Base-by-base conservation (phyloP, 495 filamentous ascomycete genomes). In the Chaetomidium leptoderma region DNA sequence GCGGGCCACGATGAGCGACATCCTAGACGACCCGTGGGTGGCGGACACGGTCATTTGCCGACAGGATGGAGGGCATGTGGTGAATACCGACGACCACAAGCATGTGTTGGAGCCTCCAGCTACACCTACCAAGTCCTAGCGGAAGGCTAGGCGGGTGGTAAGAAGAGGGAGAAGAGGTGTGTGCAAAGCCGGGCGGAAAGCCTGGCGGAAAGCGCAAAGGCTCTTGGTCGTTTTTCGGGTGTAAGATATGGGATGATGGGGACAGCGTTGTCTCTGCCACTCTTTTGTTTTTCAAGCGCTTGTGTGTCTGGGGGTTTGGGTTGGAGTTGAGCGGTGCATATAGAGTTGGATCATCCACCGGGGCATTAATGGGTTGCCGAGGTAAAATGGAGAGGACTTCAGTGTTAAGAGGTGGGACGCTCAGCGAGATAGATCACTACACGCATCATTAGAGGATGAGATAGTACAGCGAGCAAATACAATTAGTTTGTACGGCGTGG, bases 11-110 rank as follows among this genome's bases (percentile, higher is more conserved):
- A 82, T 97, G 71, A 79, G 84, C 16, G 91, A 97, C 68, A 88
- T 97, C 16, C 72, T 95, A 58, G 79, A 81, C 7, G 95, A 98
- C 70, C 84, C 87, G n/a, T 98, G 95, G 93, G 84, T 97, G 33
- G 79, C 79, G 13, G 81, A 83, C 56, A 87, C 88, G 43, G 73
- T 81, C 17, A 82, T 83, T 46, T 83, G 81, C 61, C 63, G 76
- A 46, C 80, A 83, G 62, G 68, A 65, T 3, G 67, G 65, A 7
- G 76, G 78, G 1, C 55, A 59, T 6, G 72, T 82, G 29, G 66
- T 79, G n/a, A 73, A 69, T 21, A 75, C 78, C 8, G 67, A 71
- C 11, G 76, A 80, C 55, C 81, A 83, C 51, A 75, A 66, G 6
- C 81, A 83, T 58, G 72, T 80, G 21, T 69, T 83, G 24, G 79